Conservation (phyloP, 192 early-diverging fungal genomes). For the Podila minutissima region DNA sequence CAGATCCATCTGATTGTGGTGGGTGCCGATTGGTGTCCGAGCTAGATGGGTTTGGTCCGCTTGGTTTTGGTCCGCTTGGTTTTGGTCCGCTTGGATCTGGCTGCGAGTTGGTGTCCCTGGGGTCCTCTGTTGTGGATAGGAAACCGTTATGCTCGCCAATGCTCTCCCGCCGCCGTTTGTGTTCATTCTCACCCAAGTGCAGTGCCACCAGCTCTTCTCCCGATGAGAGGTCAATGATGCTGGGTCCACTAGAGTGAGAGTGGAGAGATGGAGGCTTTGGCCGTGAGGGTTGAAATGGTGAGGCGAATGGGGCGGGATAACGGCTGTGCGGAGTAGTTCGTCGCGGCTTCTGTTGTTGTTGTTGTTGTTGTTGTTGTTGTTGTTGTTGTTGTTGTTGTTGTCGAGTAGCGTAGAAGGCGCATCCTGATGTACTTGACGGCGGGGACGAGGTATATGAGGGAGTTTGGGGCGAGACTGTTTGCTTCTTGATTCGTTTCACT, state of each 20-base stretch:
- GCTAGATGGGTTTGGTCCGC: background rate
- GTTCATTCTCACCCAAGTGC: slow-evolving; percentile 33
- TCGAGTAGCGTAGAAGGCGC: background rate
- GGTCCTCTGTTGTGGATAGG: background rate
- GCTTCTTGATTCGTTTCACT: background rate
- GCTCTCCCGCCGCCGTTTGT: slow-evolving; percentile 36
- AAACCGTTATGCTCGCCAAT: background rate
- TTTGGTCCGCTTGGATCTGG: too few species aligned
- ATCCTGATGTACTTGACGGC: background rate
- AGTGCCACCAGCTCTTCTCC: slow-evolving; percentile 30
- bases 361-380: background rate
- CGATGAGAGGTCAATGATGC: slow-evolving; percentile 39
- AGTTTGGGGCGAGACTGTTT: background rate
- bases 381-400: background rate
- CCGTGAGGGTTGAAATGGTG: background rate
- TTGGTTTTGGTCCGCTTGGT: too few species aligned
- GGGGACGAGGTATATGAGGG: slow-evolving; percentile 4
- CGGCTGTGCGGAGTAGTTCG: background rate
- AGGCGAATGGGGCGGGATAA: background rate
- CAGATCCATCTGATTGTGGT: background rate
- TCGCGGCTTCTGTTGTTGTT: background rate
- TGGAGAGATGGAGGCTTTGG: background rate
- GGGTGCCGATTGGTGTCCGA: background rate
- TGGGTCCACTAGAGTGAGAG: slow-evolving; percentile 4
- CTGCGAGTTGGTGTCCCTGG: too few species aligned